A percentile compares a stretch with the other conserved stretches of the same genome.
These are phyloP conservation scores for Isoetes taiwanensis DNA, from an alignment of 75 land plant genomes.

Conservation along the genomic window DNA sequence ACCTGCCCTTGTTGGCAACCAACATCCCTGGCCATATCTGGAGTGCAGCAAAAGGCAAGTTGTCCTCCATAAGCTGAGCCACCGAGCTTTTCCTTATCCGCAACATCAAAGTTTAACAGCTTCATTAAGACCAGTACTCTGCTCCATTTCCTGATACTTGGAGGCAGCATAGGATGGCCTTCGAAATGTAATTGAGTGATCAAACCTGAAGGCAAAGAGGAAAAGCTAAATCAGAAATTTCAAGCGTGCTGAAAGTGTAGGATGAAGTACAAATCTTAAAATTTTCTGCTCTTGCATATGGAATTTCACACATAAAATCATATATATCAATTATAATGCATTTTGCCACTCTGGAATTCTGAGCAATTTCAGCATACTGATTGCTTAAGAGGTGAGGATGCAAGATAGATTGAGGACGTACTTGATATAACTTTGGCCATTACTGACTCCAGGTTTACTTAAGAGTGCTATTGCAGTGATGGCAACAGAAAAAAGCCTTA, in stretches of 20 bases:
- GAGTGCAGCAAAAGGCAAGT: neutral
- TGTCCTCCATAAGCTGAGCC: neutral
- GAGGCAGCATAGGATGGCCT: conserved; percentile 26
- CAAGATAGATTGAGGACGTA: too few relatives aligned
- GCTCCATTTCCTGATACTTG: conserved; percentile 13
- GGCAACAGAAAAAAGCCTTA: conserved; percentile 61
- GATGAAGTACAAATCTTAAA: too few relatives aligned
- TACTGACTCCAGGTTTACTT: too few relatives aligned
- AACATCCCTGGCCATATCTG: conserved; percentile 4
- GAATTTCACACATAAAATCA: too few relatives aligned
- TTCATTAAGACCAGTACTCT: conserved; percentile 25
- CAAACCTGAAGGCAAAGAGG: conserved; percentile 33
- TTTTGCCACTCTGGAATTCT: too few relatives aligned
- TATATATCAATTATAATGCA: too few relatives aligned
- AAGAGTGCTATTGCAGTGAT: conserved; percentile 65
- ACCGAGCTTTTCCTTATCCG: neutral
- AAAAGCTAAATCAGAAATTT: too few relatives aligned
- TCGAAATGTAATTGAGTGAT: conserved; percentile 36
- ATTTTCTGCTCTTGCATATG: too few relatives aligned
- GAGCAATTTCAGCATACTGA: too few relatives aligned
- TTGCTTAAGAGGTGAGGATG: too few relatives aligned
- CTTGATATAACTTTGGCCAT: too few relatives aligned
- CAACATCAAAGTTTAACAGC: conserved; percentile 22
- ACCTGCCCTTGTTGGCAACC: conserved; percentile 1
- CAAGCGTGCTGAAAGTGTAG: too few relatives aligned